A percentile compares a stretch with the other conserved stretches of the same genome.
Conservation (phyloP, 768 basidiomycete species). For the Boletus insuetus region DNA sequence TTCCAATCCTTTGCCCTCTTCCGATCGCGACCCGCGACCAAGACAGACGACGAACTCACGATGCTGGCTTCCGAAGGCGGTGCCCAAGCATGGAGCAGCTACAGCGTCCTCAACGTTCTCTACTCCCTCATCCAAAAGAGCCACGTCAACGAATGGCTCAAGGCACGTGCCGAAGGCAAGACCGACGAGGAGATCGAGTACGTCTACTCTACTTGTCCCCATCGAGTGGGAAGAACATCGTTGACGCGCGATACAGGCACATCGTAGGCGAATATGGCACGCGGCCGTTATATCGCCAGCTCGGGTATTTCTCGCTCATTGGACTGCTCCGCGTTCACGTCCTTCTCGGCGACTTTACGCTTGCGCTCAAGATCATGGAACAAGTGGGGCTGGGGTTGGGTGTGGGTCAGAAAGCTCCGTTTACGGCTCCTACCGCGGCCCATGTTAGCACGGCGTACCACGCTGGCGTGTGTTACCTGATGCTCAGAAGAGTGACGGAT, state of each 20-base stretch:
- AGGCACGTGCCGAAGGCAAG: slow-evolving; percentile 78
- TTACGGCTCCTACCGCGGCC: slow-evolving; percentile 93
- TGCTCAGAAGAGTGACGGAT: slow-evolving; percentile 91
- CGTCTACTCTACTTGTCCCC: slow-evolving; percentile 28
- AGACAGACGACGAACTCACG: slow-evolving; percentile 85
- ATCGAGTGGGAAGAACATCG: not conserved
- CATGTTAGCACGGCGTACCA: slow-evolving; percentile 95
- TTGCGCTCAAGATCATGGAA: slow-evolving; percentile 94
- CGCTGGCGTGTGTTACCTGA: slow-evolving; percentile 95
- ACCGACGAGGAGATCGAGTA: slow-evolving; percentile 81
- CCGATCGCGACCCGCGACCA: slow-evolving; percentile 79
- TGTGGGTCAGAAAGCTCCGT: slow-evolving; percentile 88
- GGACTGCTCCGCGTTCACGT: slow-evolving; percentile 95
- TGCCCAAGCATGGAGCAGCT: slow-evolving; percentile 92
- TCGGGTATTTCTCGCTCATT: slow-evolving; percentile 96
- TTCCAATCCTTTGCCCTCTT: slow-evolving; percentile 96
- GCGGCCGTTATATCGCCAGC: slow-evolving; percentile 86
- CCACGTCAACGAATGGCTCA: slow-evolving; percentile 89
- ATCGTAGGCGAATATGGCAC: slow-evolving; percentile 90
- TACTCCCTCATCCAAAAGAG: slow-evolving; percentile 99
- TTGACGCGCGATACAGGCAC: slow-evolving; percentile 46
- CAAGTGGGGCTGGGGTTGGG: slow-evolving; percentile 90
- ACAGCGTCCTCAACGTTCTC: slow-evolving; percentile 96
- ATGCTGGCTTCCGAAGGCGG: slow-evolving; percentile 78
- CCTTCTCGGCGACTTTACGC: slow-evolving; percentile 91